Conservation (phyloP, 1,284 basidiomycete species). For the Rhizopogon parksii region DNA sequence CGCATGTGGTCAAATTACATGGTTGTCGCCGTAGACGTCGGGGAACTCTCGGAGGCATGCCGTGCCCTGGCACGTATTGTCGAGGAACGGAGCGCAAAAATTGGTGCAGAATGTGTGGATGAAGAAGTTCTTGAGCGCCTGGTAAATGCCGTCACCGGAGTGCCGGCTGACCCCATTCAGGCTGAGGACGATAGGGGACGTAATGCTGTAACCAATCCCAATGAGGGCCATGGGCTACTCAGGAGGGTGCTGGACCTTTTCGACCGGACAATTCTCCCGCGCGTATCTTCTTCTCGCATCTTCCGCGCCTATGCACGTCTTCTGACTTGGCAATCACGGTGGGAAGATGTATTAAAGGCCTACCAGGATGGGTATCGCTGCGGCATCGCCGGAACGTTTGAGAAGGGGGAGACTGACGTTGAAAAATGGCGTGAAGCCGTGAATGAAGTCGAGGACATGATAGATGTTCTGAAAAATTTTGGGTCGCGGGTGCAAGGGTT, state of each 20-base stretch:
- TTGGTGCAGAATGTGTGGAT: constrained; percentile 64
- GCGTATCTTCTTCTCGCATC: constrained; percentile 68
- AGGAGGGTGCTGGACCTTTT: constrained; percentile 66
- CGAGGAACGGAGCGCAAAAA: constrained; percentile 68
- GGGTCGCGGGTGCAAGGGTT: constrained; percentile 59
- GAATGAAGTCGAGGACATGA: constrained; percentile 74
- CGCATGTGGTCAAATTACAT: constrained; percentile 99
- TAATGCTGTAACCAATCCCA: constrained; percentile 36
- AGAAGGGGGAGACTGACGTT: constrained; percentile 59
- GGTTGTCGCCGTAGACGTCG: constrained; percentile 90
- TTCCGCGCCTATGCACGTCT: constrained; percentile 80
- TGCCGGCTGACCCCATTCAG: constrained; percentile 31
- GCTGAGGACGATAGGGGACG: constrained; percentile 20
- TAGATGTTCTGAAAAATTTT: constrained; percentile 77
- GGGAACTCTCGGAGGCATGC: constrained; percentile 83
- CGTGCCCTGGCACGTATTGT: constrained; percentile 80
- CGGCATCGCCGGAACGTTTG: constrained; percentile 61
- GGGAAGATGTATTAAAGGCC: constrained; percentile 74
- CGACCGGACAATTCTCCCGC: constrained; percentile 71
- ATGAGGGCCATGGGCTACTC: constrained; percentile 61
- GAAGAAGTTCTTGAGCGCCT: constrained; percentile 83
- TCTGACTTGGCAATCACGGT: constrained; percentile 61
- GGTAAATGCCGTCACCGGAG: constrained; percentile 75
- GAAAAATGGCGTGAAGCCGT: constrained; percentile 67
- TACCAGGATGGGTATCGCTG: constrained; percentile 80